Percentiles rank a stretch among this genome's conserved stretches.
Conservation (phyloP, 2,329 filamentous ascomycete genomes). For the Cordyceps cicadae region DNA sequence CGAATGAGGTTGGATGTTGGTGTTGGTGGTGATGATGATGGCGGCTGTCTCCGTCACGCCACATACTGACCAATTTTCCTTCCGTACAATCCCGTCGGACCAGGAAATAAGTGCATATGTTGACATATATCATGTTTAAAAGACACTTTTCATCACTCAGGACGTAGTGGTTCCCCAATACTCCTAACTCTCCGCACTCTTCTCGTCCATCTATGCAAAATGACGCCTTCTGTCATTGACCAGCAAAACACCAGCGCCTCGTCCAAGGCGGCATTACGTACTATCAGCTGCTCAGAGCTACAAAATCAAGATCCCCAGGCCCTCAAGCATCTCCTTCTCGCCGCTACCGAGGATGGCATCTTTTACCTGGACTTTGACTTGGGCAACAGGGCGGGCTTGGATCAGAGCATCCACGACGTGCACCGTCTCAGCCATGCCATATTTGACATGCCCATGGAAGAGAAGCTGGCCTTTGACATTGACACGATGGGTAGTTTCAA, state of each 20-base stretch:
- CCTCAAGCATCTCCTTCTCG: background rate
- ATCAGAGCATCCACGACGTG: background rate
- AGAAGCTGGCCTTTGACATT: slow-evolving; percentile 1
- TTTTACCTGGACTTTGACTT: background rate
- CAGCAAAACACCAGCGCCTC: background rate
- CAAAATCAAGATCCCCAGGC: background rate
- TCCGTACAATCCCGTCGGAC: too few species aligned
- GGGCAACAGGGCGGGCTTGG: too few species aligned
- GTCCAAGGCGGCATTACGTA: background rate
- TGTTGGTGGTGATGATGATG: too few species aligned
- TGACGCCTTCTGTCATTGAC: background rate
- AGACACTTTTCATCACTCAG: too few species aligned
- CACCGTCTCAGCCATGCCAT: background rate
- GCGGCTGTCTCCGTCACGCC: too few species aligned
- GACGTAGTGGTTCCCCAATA: background rate
- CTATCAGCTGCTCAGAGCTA: background rate
- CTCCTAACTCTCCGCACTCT: too few species aligned
- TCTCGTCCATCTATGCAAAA: background rate
- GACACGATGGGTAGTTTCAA: background rate
- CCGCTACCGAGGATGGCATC: background rate
- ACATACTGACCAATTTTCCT: too few species aligned
- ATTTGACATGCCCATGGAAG: background rate
- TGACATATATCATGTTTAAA: too few species aligned
- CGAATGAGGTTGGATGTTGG: too few species aligned
- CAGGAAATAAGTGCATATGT: too few species aligned